Evolutionary conservation across 2,329 filamentous ascomycete genomes (phyloP), one percentile per base, ranked within the genome.

Genomic region (Hypoxylon sp.): DNA sequence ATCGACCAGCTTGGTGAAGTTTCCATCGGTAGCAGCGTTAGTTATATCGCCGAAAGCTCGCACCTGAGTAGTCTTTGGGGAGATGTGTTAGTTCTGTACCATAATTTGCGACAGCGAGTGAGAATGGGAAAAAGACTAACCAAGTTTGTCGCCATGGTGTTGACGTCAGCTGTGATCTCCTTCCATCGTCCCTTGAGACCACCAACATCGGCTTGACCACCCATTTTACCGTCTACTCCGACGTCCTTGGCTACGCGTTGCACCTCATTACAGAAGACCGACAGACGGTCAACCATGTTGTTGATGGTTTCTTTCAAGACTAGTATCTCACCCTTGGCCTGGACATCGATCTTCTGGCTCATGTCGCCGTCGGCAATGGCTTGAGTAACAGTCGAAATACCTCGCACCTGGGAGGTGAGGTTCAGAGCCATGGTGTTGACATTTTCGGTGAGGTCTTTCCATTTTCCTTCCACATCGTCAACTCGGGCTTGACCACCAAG

Each of bases 21-120:
- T 93, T 58, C 94, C 94, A 69, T 96, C 92, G 51, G 93, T 97
- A 19, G 94, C 94, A 26, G 94, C 86, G 71, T 97, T 96, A n/a
- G 93, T 97, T 65, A 99, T 97, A 69, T 97, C 93, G 44, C 92
- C 94, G 72, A 99, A 99, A 26, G 94, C 94, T 63, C 94, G 88
- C 65, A 99, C 94, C 82, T 99, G 94, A 0, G 93, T 94, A 3
- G 93, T 97, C 77, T 96, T 80, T 75, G 35, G 5, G 23, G 11
- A 8, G 17, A 11, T 23, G 6, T 7, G 11, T 50, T 50, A 51
- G 45, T 23, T 20, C 17, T n/a, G 11, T 9, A 21, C n/a, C 37
- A 13, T 2, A n/a, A 23, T 30, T 29, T n/a, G n/a, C n/a, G n/a
- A n/a, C n/a, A n/a, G n/a, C n/a, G n/a, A n/a, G n/a, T n/a, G n/a